These are phyloP conservation scores for Plasmodium knowlesi DNA, from an alignment of 169 alveolate species.

Conservation along the genomic window DNA sequence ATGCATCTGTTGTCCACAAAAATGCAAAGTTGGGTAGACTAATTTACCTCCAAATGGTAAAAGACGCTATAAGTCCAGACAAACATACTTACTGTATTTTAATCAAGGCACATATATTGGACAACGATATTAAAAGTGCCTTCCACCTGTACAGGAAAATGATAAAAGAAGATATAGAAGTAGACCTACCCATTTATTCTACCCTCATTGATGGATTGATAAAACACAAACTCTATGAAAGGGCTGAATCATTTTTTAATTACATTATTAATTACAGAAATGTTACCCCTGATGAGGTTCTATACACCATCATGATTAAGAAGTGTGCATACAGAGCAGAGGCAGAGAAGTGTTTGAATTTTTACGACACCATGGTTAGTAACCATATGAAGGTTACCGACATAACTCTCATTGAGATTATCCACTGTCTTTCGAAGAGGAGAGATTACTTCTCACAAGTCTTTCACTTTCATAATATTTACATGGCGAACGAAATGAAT, in stretches of 20 bases:
- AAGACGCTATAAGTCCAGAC: constrained; percentile 83
- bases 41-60: constrained; percentile 84
- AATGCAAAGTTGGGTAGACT: constrained; percentile 81
- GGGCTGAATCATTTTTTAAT: constrained; percentile 88
- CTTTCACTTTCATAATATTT: constrained; percentile 83
- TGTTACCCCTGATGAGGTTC: constrained; percentile 87
- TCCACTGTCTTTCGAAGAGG: constrained; percentile 79
- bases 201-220: constrained; percentile 86
- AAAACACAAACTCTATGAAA: constrained; percentile 56
- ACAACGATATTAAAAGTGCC: constrained; percentile 83
- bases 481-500: constrained; percentile 84
- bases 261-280: constrained; percentile 85
- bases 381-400: constrained; percentile 81
- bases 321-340: constrained; percentile 80
- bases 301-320: constrained; percentile 89
- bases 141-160: constrained; percentile 84
- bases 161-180: constrained; percentile 84
- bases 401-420: constrained; percentile 85
- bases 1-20: constrained; percentile 67
- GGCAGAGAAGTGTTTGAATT: constrained; percentile 86
- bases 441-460: constrained; percentile 79
- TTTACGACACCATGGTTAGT: constrained; percentile 85
- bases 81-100: constrained; percentile 82
- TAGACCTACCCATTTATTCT: constrained; percentile 84
- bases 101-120: constrained; percentile 82